Conservation (phyloP, 2,329 filamentous ascomycete species). For the Rhexocercosporidium sp. region DNA sequence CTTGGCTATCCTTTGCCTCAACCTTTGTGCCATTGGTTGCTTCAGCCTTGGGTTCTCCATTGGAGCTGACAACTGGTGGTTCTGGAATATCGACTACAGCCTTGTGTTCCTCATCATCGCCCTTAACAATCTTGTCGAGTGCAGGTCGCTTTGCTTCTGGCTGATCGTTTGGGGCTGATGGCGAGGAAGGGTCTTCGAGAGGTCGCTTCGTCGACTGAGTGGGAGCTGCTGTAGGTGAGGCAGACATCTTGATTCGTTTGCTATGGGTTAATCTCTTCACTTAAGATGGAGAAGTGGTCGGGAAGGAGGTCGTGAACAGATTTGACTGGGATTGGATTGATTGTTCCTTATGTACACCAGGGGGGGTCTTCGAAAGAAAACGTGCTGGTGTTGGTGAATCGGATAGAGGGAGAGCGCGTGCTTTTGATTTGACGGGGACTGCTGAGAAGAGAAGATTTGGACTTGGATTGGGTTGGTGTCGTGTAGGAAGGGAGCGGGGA, state of each 20-base stretch:
- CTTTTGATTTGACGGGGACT: constrained; percentile 37
- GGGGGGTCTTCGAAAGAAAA: constrained; percentile 84
- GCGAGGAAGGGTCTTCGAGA: constrained; percentile 95
- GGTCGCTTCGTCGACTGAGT: constrained; percentile 86
- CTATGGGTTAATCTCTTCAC: constrained; percentile 47
- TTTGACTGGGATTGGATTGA: constrained; percentile 48
- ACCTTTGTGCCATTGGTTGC: constrained; percentile 53
- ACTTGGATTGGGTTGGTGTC: constrained; percentile 22
- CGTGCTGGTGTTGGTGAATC: constrained; percentile 74
- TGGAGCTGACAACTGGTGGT: constrained; percentile 52
- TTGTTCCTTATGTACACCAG: constrained; percentile 82
- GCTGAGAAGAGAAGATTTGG: constrained; percentile 41
- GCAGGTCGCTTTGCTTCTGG: constrained; percentile 97
- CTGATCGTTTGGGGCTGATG: constrained; percentile 87
- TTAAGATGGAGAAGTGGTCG: constrained; percentile 47
- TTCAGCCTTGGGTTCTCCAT: constrained; percentile 47
- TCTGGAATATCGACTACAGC: constrained; percentile 46
- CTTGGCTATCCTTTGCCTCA: constrained; percentile 62
- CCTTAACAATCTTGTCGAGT: constrained; percentile 87
- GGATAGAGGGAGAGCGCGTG: constrained; percentile 43
- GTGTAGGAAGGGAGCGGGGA: constrained; percentile 42
- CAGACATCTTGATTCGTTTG: constrained; percentile 67
- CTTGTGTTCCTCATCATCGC: constrained; percentile 54
- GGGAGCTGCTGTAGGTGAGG: constrained; percentile 65
- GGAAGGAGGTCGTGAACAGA: constrained; percentile 51